Percentiles rank a stretch among this genome's conserved stretches.
Conservation (phyloP, 1,139 yeast genomes). For the Debaryomyces nepalensis region DNA sequence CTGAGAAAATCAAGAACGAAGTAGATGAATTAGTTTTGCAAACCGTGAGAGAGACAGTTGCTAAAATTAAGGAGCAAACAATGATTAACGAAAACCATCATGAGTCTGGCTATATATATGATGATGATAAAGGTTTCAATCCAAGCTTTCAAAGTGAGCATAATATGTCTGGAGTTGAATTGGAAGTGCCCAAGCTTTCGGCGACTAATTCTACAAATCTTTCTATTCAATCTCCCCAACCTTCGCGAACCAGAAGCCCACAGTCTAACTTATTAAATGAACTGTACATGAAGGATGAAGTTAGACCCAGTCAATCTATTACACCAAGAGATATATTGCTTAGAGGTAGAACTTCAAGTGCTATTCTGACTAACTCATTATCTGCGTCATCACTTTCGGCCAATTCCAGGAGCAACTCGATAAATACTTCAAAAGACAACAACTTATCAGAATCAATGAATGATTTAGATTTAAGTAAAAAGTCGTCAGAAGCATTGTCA, state of each 20-base stretch:
- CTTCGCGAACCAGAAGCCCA: constrained; percentile 38
- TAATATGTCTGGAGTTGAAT: not conserved
- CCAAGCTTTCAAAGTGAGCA: not conserved
- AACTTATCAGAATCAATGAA: constrained; percentile 31
- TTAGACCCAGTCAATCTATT: constrained; percentile 25
- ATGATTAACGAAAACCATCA: constrained; percentile 24
- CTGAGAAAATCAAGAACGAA: constrained; percentile 80
- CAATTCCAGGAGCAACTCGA: constrained; percentile 15
- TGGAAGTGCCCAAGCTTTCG: not conserved
- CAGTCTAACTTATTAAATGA: constrained; percentile 40
- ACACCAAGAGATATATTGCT: constrained; percentile 49
- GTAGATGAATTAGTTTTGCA: constrained; percentile 73
- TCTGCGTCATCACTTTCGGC: constrained; percentile 27
- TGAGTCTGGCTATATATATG: not conserved
- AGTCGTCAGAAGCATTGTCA: constrained; percentile 22
- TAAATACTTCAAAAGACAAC: constrained; percentile 28
- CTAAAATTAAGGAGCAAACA: constrained; percentile 51
- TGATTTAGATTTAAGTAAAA: constrained; percentile 32
- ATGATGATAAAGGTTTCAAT: constrained; percentile 4
- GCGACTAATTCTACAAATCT: constrained; percentile 5
- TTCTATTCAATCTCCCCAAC: constrained; percentile 37
- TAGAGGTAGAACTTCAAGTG: constrained; percentile 30
- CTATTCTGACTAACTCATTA: constrained; percentile 22
- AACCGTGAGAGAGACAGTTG: constrained; percentile 68
- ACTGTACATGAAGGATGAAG: constrained; percentile 41